These are phyloP conservation scores for Spatholobus suberectus DNA, from an alignment of 306 rosid genomes.

Conservation along the genomic window DNA sequence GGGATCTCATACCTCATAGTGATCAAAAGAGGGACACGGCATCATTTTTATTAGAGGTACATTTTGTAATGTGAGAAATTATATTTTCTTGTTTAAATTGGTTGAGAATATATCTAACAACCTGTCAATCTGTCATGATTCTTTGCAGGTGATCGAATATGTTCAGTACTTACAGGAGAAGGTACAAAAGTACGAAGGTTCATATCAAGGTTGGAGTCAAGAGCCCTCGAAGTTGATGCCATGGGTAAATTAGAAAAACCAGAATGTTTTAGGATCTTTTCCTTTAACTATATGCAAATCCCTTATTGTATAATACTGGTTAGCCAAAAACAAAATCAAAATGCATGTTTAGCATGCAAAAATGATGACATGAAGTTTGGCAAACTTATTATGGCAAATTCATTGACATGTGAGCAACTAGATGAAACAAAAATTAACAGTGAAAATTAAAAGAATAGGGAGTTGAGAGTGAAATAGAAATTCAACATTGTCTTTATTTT, in stretches of 20 bases:
- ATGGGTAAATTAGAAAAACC: constrained; percentile 66
- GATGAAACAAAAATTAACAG: constrained; percentile 1
- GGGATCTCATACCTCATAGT: constrained; percentile 97
- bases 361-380: constrained; percentile 11
- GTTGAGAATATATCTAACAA: constrained; percentile 14
- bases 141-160: constrained; percentile 86
- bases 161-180: constrained; percentile 92
- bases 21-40: constrained; percentile 98
- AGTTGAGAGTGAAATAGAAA: constrained; percentile 14
- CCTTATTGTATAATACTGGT: neutral
- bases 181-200: constrained; percentile 85
- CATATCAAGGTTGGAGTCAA: constrained; percentile 88
- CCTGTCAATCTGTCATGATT: constrained; percentile 13
- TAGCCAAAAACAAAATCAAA: neutral
- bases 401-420: neutral
- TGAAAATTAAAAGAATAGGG: constrained; percentile 9
- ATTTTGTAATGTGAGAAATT: constrained; percentile 11
- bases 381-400: neutral
- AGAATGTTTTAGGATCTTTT: constrained; percentile 14
- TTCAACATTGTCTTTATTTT: neutral
- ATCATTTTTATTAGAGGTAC: constrained; percentile 94
- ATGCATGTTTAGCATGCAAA: neutral
- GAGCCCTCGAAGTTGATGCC: constrained; percentile 95
- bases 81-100: neutral
- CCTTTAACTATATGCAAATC: constrained; percentile 27